These are phyloP conservation scores for Acacia melanoxylon DNA, from an alignment of 306 rosid genomes.

Conservation along the genomic window DNA sequence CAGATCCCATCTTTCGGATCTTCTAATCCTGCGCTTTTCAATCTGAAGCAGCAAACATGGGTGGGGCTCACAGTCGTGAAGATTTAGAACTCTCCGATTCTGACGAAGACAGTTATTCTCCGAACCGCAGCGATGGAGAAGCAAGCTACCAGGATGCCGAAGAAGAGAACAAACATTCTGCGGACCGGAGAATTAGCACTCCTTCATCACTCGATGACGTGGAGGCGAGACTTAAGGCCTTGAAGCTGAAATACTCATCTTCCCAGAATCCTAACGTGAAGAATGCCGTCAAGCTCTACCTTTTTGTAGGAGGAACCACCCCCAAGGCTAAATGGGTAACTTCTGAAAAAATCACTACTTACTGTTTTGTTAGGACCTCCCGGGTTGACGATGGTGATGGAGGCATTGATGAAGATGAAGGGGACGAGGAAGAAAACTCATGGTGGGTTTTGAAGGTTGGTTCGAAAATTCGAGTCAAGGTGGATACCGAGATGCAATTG, in stretches of 20 bases:
- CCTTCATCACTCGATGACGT: slow-evolving; percentile 76
- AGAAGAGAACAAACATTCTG: slow-evolving; percentile 45
- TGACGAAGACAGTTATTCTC: slow-evolving; percentile 23
- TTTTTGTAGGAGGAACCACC: slow-evolving; percentile 75
- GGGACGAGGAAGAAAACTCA: slow-evolving; percentile 42
- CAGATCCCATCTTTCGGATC: neutral
- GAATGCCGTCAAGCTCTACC: slow-evolving; percentile 82
- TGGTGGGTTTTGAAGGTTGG: slow-evolving; percentile 78
- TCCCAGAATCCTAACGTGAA: slow-evolving; percentile 47
- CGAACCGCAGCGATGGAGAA: slow-evolving; percentile 38
- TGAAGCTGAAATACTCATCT: slow-evolving; percentile 74
- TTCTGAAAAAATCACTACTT: slow-evolving; percentile 70
- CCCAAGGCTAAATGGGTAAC: slow-evolving; percentile 87
- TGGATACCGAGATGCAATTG: slow-evolving; percentile 61
- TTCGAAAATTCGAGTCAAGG: slow-evolving; percentile 59
- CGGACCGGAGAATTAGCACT: slow-evolving; percentile 50
- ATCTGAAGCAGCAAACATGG: slow-evolving; percentile 49
- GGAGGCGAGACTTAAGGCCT: slow-evolving; percentile 81
- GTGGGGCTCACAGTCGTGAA: slow-evolving; percentile 71
- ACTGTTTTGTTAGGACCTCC: slow-evolving; percentile 52
- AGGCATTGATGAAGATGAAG: slow-evolving; percentile 44
- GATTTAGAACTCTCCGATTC: slow-evolving; percentile 64
- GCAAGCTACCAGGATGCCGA: slow-evolving; percentile 58
- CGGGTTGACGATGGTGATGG: slow-evolving; percentile 27
- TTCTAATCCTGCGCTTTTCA: neutral